Evolutionary conservation across 73 alveolate species (phyloP).

Genomic region (Urostyla sp.): DNA sequence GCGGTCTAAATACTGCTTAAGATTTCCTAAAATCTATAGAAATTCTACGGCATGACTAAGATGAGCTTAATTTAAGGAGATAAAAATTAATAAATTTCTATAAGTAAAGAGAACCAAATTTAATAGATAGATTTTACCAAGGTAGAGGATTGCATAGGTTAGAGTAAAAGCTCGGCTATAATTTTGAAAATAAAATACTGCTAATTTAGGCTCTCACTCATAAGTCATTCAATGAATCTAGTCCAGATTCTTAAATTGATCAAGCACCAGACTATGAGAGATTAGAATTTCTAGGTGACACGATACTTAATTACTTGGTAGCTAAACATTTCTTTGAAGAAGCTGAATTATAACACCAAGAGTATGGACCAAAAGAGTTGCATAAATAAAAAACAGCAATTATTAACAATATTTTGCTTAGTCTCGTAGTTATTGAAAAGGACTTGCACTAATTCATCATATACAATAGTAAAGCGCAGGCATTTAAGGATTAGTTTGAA

Average conservation of each 20-base stretch:
- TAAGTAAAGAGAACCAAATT: background rate
- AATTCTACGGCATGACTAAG: background rate
- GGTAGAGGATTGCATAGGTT: background rate
- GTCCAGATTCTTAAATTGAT: background rate
- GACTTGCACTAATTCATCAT: slow-evolving; percentile 5
- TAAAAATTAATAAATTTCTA: background rate
- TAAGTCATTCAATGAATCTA: slow-evolving; percentile 25
- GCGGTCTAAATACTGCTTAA: slow-evolving; percentile 6
- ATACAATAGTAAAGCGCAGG: background rate
- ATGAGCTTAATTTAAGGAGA: background rate
- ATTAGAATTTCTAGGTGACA: slow-evolving; percentile 89
- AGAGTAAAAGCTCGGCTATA: slow-evolving; percentile 23
- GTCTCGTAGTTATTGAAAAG: slow-evolving; percentile 9
- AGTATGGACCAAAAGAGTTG: slow-evolving; percentile 16
- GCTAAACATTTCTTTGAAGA: slow-evolving; percentile 20
- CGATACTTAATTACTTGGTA: slow-evolving; percentile 78
- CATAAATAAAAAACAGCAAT: slow-evolving; percentile 12
- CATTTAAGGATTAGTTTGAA: slow-evolving; percentile 24
- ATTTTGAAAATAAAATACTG: slow-evolving; percentile 15
- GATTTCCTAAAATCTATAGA: background rate
- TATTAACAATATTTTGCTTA: slow-evolving; percentile 26
- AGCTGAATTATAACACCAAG: background rate
- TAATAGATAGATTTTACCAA: background rate
- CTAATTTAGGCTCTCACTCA: slow-evolving; percentile 61
- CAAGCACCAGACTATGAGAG: slow-evolving; percentile 73